Percentiles rank a stretch among this genome's conserved stretches.
phyloP scores from a whole-genome alignment of 1,284 basidiomycete genomes.

The Cryptococcus jaspeensis region DNA sequence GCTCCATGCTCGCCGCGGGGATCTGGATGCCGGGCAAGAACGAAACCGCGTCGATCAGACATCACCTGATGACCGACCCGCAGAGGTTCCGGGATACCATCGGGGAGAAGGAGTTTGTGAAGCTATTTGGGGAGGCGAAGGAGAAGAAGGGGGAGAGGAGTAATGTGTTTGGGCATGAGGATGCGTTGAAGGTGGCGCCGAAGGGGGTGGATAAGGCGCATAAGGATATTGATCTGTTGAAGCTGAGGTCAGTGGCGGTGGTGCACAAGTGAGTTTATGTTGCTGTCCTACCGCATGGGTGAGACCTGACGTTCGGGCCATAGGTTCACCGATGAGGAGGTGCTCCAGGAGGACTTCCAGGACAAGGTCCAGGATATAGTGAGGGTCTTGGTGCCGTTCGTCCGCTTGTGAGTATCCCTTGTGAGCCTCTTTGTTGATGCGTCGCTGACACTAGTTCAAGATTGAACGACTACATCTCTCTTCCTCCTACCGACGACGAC shows the following conservation, averaged over 20 bases:
- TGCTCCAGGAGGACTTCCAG: constrained; percentile 65
- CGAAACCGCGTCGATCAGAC: constrained; percentile 69
- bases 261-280: constrained; percentile 58
- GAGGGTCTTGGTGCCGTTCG: constrained; percentile 67
- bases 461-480: constrained; percentile 65
- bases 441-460: constrained; percentile 47
- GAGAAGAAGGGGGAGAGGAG: constrained; percentile 61
- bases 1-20: constrained; percentile 74
- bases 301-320: constrained; percentile 1
- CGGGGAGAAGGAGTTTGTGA: constrained; percentile 64
- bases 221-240: constrained; percentile 78
- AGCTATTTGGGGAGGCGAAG: constrained; percentile 67
- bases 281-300: background rate
- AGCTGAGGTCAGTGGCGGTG: constrained; percentile 76
- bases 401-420: constrained; percentile 66
- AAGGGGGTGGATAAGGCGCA: constrained; percentile 84
- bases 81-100: constrained; percentile 66
- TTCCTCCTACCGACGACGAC: constrained; percentile 45
- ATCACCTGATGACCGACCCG: constrained; percentile 65
- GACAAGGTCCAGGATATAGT: constrained; percentile 61
- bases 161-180: constrained; percentile 76
- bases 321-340: constrained; percentile 75
- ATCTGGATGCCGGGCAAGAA: constrained; percentile 79
- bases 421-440: background rate
- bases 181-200: constrained; percentile 79